These are phyloP conservation scores for Cercospora sp. DNA, from an alignment of 2,329 filamentous ascomycete genomes.

Conservation along the genomic window DNA sequence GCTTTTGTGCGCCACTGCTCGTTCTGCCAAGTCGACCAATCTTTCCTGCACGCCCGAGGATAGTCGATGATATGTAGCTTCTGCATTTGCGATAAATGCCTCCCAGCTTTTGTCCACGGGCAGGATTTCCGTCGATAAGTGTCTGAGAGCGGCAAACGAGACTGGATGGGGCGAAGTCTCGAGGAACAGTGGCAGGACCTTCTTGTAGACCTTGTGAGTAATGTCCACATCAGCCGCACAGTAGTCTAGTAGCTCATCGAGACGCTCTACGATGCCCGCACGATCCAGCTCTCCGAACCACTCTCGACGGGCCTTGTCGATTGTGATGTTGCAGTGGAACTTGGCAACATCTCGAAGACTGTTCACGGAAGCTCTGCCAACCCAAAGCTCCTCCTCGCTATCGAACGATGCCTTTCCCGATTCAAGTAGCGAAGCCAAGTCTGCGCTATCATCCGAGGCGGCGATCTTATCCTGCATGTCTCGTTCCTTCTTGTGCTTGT, in stretches of 20 bases:
- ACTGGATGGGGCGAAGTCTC: slow-evolving; percentile 93
- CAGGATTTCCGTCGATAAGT: slow-evolving; percentile 89
- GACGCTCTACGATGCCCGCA: slow-evolving; percentile 65
- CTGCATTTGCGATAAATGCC: slow-evolving; percentile 77
- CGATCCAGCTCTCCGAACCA: slow-evolving; percentile 82
- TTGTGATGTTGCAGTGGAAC: slow-evolving; percentile 87
- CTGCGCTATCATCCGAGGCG: slow-evolving; percentile 67
- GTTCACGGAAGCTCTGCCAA: slow-evolving; percentile 91
- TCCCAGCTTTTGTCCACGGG: slow-evolving; percentile 89
- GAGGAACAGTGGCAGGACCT: slow-evolving; percentile 87
- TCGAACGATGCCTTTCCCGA: slow-evolving; percentile 61
- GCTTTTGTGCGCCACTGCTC: slow-evolving; percentile 72
- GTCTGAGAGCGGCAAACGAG: slow-evolving; percentile 89
- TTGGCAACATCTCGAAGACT: slow-evolving; percentile 93
- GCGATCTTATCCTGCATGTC: slow-evolving; percentile 80
- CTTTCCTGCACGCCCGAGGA: slow-evolving; percentile 76
- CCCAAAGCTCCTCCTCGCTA: slow-evolving; percentile 94
- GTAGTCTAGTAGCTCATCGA: slow-evolving; percentile 86
- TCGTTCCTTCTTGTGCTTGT: slow-evolving; percentile 89
- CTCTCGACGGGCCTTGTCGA: slow-evolving; percentile 86
- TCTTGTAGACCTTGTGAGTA: slow-evolving; percentile 91
- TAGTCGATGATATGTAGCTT: slow-evolving; percentile 77
- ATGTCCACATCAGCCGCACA: slow-evolving; percentile 92
- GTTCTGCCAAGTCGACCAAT: slow-evolving; percentile 70
- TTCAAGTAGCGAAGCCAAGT: slow-evolving; percentile 70